Conservation (phyloP, 345 rosid species). For the Diplotaxis tenuifolia region DNA sequence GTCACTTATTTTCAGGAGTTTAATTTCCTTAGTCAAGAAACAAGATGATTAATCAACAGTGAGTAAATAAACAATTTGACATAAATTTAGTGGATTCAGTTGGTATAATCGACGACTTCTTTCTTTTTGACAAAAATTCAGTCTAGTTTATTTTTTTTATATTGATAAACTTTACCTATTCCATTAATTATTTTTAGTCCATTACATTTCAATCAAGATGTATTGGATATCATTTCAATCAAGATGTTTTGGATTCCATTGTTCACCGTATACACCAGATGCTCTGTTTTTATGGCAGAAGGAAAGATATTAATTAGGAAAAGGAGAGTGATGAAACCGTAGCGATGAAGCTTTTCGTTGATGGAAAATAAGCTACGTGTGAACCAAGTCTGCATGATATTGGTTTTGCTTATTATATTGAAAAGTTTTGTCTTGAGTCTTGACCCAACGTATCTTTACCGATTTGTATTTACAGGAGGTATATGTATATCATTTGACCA, state of each 20-base stretch:
- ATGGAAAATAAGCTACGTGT: no score
- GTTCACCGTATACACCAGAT: not conserved
- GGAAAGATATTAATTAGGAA: not conserved
- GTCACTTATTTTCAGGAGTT: no score
- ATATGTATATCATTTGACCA: no score
- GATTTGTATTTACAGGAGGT: no score
- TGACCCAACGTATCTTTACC: not conserved
- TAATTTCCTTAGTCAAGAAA: no score
- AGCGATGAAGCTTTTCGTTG: no score
- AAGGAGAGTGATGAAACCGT: not conserved
- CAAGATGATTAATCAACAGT: no score
- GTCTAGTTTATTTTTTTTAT: not conserved
- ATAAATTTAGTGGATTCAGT: not conserved
- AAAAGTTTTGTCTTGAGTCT: no score
- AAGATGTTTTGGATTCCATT: no score
- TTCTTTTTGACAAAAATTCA: not conserved
- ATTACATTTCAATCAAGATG: not conserved
- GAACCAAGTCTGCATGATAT: no score
- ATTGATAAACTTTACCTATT: not conserved
- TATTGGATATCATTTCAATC: not conserved
- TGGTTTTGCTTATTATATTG: no score
- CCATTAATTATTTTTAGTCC: not conserved
- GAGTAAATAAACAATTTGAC: not conserved
- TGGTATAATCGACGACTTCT: not conserved
- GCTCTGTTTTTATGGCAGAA: not conserved